Conservation (phyloP, 805 yeast species). For the Lipomyces sp. region DNA sequence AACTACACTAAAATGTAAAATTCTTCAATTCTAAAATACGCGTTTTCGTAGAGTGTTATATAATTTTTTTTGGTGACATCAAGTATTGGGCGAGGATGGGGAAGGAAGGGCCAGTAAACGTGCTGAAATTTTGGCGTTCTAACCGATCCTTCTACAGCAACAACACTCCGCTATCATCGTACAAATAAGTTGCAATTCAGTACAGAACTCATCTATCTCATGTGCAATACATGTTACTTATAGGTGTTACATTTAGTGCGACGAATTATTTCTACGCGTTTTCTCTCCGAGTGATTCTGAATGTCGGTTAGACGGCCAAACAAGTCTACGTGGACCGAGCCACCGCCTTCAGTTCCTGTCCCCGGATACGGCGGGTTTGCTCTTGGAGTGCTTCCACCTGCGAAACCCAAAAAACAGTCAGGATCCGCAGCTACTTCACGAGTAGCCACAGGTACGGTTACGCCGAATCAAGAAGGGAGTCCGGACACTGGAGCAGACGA, state of each 20-base stretch:
- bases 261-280: constrained; percentile 4
- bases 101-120: neutral
- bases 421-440: constrained; percentile 28
- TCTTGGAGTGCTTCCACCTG: constrained; percentile 68
- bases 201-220: neutral
- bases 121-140: neutral
- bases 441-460: constrained; percentile 5
- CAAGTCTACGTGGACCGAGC: constrained; percentile 51
- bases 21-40: neutral
- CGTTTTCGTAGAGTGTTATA: neutral
- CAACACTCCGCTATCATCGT: neutral
- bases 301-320: constrained; percentile 11
- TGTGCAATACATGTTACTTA: constrained; percentile 1
- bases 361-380: constrained; percentile 76
- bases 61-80: no score
- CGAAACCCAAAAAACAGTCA: constrained; percentile 59
- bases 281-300: constrained; percentile 1
- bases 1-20: neutral
- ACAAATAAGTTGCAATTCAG: neutral
- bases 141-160: neutral
- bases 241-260: neutral
- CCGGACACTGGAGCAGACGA: constrained; percentile 1
- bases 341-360: constrained; percentile 57
- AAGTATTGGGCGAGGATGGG: neutral
- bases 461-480: constrained; percentile 13